Conservation (phyloP, 1,284 basidiomycete species). For the Golubevia pallescens region DNA sequence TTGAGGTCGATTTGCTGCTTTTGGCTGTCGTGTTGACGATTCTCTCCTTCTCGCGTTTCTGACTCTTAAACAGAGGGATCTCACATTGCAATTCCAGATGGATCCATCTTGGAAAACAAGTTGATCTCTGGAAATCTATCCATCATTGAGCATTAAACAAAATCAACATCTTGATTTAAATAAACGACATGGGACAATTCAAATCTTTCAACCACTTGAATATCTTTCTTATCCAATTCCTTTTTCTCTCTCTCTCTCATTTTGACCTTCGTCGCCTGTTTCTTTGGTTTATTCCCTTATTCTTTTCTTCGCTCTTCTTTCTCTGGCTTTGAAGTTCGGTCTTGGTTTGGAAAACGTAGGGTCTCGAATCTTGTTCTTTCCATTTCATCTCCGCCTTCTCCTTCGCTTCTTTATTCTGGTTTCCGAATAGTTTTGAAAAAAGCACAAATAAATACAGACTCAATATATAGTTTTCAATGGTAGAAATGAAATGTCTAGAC, state of each 20-base stretch:
- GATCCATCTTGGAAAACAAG: constrained; percentile 62
- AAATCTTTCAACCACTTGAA: too few relatives aligned
- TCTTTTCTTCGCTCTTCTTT: not conserved
- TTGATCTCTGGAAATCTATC: constrained; percentile 57
- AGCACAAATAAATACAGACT: not conserved
- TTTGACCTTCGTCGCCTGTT: not conserved
- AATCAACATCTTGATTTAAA: too few relatives aligned
- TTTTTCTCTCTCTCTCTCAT: not conserved
- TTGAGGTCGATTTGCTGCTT: not conserved
- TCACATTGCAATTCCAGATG: constrained; percentile 43
- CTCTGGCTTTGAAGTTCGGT: too few relatives aligned
- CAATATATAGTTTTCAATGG: too few relatives aligned
- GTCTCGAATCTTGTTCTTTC: not conserved
- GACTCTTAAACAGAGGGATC: not conserved
- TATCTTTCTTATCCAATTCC: too few relatives aligned
- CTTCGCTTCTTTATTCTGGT: not conserved
- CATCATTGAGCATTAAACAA: constrained; percentile 57
- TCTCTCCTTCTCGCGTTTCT: not conserved
- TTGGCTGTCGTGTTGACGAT: too few relatives aligned
- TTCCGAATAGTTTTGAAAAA: not conserved
- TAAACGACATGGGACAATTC: too few relatives aligned
- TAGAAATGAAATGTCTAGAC: too few relatives aligned
- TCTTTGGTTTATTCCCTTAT: not conserved
- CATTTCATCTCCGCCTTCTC: not conserved
- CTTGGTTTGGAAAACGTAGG: too few relatives aligned